Conservation (phyloP, 768 basidiomycete genomes). For the Glaciozyma martinii region DNA sequence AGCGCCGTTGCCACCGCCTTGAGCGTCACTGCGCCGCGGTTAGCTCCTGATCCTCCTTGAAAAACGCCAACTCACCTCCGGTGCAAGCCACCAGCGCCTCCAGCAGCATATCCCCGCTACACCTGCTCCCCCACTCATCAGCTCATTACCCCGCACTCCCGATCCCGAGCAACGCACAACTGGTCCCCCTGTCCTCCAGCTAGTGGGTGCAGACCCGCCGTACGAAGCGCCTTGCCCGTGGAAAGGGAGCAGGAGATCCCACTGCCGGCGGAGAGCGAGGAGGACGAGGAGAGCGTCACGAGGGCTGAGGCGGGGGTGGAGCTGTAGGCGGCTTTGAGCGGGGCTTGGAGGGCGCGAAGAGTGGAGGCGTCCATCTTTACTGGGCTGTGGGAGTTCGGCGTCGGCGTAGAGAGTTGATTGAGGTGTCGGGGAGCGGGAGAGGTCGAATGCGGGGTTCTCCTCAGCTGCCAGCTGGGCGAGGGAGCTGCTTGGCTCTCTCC, state of each 20-base stretch:
- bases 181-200: neutral
- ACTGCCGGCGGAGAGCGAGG: constrained; percentile 2
- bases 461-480: too few relatives aligned
- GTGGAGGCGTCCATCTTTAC: constrained; percentile 2
- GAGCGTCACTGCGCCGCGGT: neutral
- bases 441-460: too few relatives aligned
- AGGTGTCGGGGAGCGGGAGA: too few relatives aligned
- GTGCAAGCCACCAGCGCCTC: constrained; percentile 13
- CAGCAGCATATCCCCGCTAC: constrained; percentile 10
- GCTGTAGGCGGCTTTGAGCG: constrained; percentile 2
- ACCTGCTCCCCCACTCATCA: neutral
- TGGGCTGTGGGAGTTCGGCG: too few relatives aligned
- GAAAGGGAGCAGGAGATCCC: neutral
- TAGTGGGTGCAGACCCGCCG: neutral
- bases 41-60: too few relatives aligned
- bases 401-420: too few relatives aligned
- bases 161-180: neutral
- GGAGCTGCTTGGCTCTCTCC: too few relatives aligned
- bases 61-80: neutral
- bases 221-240: neutral
- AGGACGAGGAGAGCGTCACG: neutral
- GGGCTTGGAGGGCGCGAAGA: constrained; percentile 1
- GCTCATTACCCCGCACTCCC: neutral
- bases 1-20: constrained; percentile 9
- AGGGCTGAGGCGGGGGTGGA: neutral